Percentiles rank a stretch among this genome's conserved stretches.
phyloP scores from a whole-genome alignment of 495 filamentous ascomycete genomes.

The Hyphodiscus hymeniophilus region DNA sequence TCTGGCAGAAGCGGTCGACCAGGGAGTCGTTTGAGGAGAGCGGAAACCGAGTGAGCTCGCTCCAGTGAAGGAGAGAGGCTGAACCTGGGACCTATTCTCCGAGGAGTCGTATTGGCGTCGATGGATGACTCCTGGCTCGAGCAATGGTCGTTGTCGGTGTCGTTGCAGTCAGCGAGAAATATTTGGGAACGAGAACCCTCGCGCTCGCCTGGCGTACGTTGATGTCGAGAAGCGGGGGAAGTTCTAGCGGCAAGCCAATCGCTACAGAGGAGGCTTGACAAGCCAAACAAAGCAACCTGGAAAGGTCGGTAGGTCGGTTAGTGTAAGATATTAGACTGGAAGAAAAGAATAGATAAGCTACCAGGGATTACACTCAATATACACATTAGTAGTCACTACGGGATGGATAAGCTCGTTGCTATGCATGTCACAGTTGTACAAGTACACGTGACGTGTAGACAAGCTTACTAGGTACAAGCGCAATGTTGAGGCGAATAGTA shows the following conservation, averaged over 20 bases:
- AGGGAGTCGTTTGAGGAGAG: slow-evolving; percentile 1
- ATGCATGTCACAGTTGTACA: no score
- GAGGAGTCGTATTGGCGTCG: neutral
- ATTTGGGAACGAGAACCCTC: neutral
- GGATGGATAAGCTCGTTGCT: no score
- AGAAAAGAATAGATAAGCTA: no score
- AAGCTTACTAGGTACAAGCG: no score
- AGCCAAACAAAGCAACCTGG: no score
- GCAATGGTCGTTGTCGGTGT: slow-evolving; percentile 1
- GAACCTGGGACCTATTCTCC: neutral
- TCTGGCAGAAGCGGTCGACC: neutral
- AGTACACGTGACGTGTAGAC: no score
- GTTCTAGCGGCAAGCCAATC: neutral
- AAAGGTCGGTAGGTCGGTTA: no score
- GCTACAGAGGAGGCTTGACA: neutral
- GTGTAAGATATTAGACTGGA: no score
- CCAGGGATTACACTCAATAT: no score
- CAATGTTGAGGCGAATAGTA: no score
- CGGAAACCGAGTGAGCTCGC: neutral
- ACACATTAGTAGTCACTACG: no score
- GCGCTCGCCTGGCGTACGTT: neutral
- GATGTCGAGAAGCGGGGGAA: neutral
- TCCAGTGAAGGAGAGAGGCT: neutral
- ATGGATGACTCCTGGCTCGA: neutral
- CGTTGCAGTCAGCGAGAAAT: neutral